Evolutionary conservation across 2,329 filamentous ascomycete genomes (phyloP).

Genomic region (Colletotrichum navitas): DNA sequence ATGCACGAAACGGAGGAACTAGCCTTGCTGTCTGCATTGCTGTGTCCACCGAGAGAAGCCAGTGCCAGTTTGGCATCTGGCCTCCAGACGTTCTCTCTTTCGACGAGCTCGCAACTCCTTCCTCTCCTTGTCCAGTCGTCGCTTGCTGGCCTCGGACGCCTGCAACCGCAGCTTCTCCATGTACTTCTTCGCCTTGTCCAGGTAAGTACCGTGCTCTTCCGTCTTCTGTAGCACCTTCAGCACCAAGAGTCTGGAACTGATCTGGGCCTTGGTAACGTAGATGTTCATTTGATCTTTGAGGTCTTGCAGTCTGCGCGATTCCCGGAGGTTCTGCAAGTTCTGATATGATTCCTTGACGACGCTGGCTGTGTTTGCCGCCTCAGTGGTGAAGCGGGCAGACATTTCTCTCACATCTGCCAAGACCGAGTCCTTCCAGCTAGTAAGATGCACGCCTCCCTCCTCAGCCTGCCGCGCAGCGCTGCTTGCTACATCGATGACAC

Average conservation of each 20-base stretch:
- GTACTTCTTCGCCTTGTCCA: constrained; percentile 57
- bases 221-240: constrained; percentile 64
- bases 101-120: constrained; percentile 47
- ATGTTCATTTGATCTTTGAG: constrained; percentile 58
- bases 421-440: constrained; percentile 18
- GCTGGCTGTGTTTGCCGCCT: constrained; percentile 19
- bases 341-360: constrained; percentile 41
- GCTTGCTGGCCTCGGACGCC: constrained; percentile 49
- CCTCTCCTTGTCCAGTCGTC: constrained; percentile 47
- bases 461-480: constrained; percentile 51
- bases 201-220: constrained; percentile 61
- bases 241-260: constrained; percentile 70
- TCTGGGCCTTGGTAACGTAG: constrained; percentile 64
- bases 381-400: constrained; percentile 24
- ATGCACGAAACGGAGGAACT: constrained; percentile 21
- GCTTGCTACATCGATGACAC: constrained; percentile 53
- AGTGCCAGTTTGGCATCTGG: constrained; percentile 42
- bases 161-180: constrained; percentile 42
- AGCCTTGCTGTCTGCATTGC: constrained; percentile 40
- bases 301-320: constrained; percentile 49
- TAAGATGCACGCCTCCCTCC: constrained; percentile 18
- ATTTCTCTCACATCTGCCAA: constrained; percentile 22
- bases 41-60: constrained; percentile 43
- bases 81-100: constrained; percentile 46
- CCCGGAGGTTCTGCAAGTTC: constrained; percentile 48